Base-by-base conservation (phyloP, 2,329 filamentous ascomycete genomes). In the Xylaria hypoxylon region DNA sequence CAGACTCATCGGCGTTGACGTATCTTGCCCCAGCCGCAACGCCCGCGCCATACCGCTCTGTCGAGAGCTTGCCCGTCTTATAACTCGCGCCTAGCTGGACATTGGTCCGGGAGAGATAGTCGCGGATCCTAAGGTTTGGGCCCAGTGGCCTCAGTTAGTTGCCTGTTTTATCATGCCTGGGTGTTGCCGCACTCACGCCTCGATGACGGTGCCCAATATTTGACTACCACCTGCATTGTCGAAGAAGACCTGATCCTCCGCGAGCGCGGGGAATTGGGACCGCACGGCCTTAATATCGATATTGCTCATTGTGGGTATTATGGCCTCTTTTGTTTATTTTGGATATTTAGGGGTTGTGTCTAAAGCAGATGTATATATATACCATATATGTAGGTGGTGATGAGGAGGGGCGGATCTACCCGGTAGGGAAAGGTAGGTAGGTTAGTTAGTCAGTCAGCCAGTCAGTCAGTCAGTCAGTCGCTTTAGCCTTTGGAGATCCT, bases 151-250 rank as follows among this genome's bases (percentile, higher is more conserved):
- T 19, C 2, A 5, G 28, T 65, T 26, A 63, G 59, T 22, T 2
- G 11, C 17, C 28, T 52, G 8, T 33, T n/a, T 48, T 15, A 26
- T 28, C 3, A n/a, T n/a, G 28, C 28, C 22, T 11, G 5, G 40
- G 22, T 19, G 31, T 45, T n/a, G 44, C 31, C 7, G 52, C 53
- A 78, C 84, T 79, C 76, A 91, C 89, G 86, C 85, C 62, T 91
- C 85, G 64, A 90, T 88, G 17, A 92, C 92, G 17, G 84, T 81
- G 28, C 86, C 86, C 3, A 94, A 80, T 1, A 87, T 84, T 74
- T 94, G 92, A 74, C 88, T 92, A 42, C 92, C 92, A 19, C 92
- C 92, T 11, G 91, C 92, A 75, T 94, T 94, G 75, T 95, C 92
- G 70, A 94, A 86, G 76, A 87, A 93, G 56, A 94, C 83, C 73